Percentiles rank a stretch among this genome's conserved stretches.
These are phyloP conservation scores for Solanum neorickii DNA, from an alignment of 257 asterid genomes.

Conservation along the genomic window DNA sequence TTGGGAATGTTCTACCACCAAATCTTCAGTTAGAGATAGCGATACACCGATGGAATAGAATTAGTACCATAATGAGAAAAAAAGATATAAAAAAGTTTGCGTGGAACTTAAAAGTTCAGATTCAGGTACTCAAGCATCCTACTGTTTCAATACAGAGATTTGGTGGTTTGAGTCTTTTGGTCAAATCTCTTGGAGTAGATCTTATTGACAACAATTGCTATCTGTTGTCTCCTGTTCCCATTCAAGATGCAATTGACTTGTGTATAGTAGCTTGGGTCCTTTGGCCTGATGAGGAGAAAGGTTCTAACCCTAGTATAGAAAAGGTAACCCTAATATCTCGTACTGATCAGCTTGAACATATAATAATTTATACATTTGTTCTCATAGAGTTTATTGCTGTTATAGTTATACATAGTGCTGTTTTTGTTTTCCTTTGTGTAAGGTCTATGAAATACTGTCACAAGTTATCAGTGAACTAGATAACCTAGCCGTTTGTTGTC, in stretches of 20 bases:
- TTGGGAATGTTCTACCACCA: constrained; percentile 30
- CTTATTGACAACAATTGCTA: constrained; percentile 48
- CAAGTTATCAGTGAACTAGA: neutral
- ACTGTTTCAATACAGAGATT: constrained; percentile 57
- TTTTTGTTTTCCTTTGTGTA: neutral
- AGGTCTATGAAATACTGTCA: neutral
- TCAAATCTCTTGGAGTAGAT: constrained; percentile 57
- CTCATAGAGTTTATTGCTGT: neutral
- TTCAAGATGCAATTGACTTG: constrained; percentile 60
- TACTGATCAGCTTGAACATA: neutral
- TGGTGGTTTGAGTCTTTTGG: constrained; percentile 38
- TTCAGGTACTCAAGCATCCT: constrained; percentile 81
- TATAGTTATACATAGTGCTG: neutral
- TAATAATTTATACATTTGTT: neutral
- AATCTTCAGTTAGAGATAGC: constrained; percentile 54
- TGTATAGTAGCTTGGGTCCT: constrained; percentile 77
- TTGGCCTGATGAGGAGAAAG: constrained; percentile 92
- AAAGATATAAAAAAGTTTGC: constrained; percentile 51
- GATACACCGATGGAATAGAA: constrained; percentile 59
- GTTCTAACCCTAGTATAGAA: constrained; percentile 72
- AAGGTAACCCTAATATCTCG: constrained; percentile 42
- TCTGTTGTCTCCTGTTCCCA: constrained; percentile 43
- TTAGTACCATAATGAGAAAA: constrained; percentile 58
- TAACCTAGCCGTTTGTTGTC: neutral
- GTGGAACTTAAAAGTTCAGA: constrained; percentile 82